phyloP scores from a whole-genome alignment of 2,329 filamentous ascomycete genomes.

The Ceratocystis ficicola region DNA sequence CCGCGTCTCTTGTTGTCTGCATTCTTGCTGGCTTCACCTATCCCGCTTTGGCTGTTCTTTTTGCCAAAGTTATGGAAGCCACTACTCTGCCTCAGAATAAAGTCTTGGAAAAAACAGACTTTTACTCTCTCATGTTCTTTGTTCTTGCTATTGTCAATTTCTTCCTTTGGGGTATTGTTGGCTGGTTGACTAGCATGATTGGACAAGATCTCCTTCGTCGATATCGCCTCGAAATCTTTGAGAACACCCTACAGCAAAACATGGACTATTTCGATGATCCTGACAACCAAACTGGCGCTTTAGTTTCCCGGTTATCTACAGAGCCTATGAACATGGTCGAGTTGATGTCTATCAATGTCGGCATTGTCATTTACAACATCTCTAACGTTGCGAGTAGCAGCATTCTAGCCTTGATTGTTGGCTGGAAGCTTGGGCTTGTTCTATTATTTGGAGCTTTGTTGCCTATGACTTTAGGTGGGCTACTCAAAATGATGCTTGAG shows the following conservation, averaged over 20 bases:
- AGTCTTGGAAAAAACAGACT: constrained; percentile 34
- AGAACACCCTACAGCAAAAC: constrained; percentile 43
- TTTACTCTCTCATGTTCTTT: constrained; percentile 46
- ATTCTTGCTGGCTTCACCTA: constrained; percentile 28
- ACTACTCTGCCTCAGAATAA: constrained; percentile 27
- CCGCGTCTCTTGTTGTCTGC: constrained; percentile 2
- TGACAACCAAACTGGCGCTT: constrained; percentile 31
- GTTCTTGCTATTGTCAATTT: constrained; percentile 38
- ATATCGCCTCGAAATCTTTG: constrained; percentile 35
- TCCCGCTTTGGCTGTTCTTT: constrained; percentile 35
- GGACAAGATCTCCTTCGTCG: constrained; percentile 30
- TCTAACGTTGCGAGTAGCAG: constrained; percentile 37
- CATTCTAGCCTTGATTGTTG: constrained; percentile 35
- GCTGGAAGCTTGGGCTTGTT: constrained; percentile 41
- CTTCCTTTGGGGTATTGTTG: constrained; percentile 33
- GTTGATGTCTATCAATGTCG: constrained; percentile 38
- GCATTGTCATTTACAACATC: constrained; percentile 36
- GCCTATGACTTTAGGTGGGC: constrained; percentile 35
- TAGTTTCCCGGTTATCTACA: constrained; percentile 31
- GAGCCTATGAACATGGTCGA: constrained; percentile 40
- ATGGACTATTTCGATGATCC: constrained; percentile 37
- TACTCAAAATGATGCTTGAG: constrained; percentile 39
- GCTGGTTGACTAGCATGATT: constrained; percentile 31
- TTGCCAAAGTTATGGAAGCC: constrained; percentile 32
- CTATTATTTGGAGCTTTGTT: constrained; percentile 37